These are phyloP conservation scores for Xylaria scruposa DNA, from an alignment of 495 filamentous ascomycete genomes.

Conservation along the genomic window DNA sequence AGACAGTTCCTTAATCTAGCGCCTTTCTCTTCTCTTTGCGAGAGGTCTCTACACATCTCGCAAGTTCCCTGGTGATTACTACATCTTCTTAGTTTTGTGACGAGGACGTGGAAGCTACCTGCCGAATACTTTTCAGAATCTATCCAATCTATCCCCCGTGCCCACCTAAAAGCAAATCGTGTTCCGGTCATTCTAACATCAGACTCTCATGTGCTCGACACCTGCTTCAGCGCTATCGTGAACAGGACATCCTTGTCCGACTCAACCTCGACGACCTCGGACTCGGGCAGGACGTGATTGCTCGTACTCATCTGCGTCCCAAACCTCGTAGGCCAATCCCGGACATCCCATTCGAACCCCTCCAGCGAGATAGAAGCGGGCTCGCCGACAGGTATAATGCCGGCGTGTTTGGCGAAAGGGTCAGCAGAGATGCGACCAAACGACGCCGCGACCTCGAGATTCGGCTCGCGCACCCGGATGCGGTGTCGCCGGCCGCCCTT, in stretches of 20 bases:
- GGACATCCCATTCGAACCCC: constrained; percentile 90
- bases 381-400: constrained; percentile 82
- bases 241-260: constrained; percentile 78
- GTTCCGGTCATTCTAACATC: neutral
- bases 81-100: neutral
- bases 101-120: neutral
- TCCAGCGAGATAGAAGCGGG: constrained; percentile 74
- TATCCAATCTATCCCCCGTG: neutral
- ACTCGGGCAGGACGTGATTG: constrained; percentile 73
- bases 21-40: neutral
- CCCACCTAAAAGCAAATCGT: neutral
- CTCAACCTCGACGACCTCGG: constrained; percentile 61
- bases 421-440: constrained; percentile 50
- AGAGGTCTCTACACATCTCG: neutral
- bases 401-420: constrained; percentile 69
- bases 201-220: neutral
- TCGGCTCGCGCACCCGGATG: constrained; percentile 65
- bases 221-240: constrained; percentile 72
- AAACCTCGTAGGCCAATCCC: constrained; percentile 79
- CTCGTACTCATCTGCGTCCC: constrained; percentile 90
- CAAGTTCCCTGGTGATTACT: neutral
- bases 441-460: constrained; percentile 32
- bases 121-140: too few species aligned
- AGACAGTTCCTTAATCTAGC: neutral
- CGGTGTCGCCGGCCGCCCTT: constrained; percentile 64